These are phyloP conservation scores for Monosporascus cannonballus DNA, from an alignment of 2,329 filamentous ascomycete genomes.

Conservation along the genomic window DNA sequence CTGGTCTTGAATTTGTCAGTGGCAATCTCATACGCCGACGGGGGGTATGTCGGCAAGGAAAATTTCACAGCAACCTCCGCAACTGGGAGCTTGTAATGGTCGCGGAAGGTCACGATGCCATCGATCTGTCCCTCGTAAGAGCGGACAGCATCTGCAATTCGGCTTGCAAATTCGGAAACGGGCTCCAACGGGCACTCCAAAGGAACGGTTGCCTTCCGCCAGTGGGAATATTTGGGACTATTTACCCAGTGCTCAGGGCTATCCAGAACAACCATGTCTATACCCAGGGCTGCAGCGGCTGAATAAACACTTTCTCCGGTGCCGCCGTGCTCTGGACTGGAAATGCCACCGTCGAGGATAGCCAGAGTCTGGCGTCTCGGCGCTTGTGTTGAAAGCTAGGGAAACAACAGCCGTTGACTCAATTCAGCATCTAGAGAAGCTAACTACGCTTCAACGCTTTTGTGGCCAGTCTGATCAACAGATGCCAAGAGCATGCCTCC, in stretches of 20 bases:
- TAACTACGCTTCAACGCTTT: slow-evolving; percentile 5
- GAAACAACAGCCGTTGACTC: slow-evolving; percentile 13
- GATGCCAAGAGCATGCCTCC: slow-evolving; percentile 14
- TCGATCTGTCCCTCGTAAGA: slow-evolving; percentile 15
- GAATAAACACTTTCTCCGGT: slow-evolving; percentile 17
- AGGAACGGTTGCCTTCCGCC: slow-evolving; percentile 19
- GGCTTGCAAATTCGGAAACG: slow-evolving; percentile 10
- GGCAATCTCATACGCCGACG: slow-evolving; percentile 17
- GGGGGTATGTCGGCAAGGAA: slow-evolving; percentile 14
- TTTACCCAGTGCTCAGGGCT: slow-evolving; percentile 17
- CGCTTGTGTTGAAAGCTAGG: slow-evolving; percentile 12
- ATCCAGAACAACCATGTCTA: slow-evolving; percentile 20
- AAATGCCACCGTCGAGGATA: slow-evolving; percentile 19
- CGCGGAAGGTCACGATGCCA: slow-evolving; percentile 18
- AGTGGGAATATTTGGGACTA: slow-evolving; percentile 11
- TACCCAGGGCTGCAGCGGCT: slow-evolving; percentile 16
- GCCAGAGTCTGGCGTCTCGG: slow-evolving; percentile 16
- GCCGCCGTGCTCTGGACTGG: slow-evolving; percentile 17
- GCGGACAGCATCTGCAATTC: slow-evolving; percentile 11
- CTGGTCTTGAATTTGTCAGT: slow-evolving; percentile 21
- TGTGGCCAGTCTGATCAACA: neutral
- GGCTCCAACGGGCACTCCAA: slow-evolving; percentile 16
- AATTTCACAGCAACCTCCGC: slow-evolving; percentile 15
- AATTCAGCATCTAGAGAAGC: slow-evolving; percentile 8
- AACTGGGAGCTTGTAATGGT: slow-evolving; percentile 17